Evolutionary conservation across 2,329 filamentous ascomycete genomes (phyloP), one percentile per base, ranked within the genome.

Genomic region (Apiospora malaysiana): DNA sequence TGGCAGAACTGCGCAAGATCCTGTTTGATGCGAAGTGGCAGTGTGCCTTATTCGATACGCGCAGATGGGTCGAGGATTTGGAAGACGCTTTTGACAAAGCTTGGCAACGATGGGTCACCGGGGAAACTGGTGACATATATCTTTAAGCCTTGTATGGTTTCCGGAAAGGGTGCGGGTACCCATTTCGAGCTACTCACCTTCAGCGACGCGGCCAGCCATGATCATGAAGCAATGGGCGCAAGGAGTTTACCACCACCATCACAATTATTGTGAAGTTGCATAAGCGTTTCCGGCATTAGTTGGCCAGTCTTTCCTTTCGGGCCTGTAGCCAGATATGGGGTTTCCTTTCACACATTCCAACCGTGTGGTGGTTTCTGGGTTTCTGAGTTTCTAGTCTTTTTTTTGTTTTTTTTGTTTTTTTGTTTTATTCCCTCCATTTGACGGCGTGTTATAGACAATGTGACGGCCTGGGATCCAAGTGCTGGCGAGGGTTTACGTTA

Each of bases 71-170:
- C 37, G 84, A 86, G 66, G 95, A 98, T 82, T 83, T 99, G 25
- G 96, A 99, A 83, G 87, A 89, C 72, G 95, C 94, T 16, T 99
- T 98, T 80, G 91, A 93, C 74, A 89, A 93, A 79, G 94, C 95
- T 23, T 99, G 96, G 96, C 87, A 87, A 76, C 89, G 90, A 78
- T 99, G 96, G 95, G 94, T 95, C 49, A 86, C 85, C 51, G 95
- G 94, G 16, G 89, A 94, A 81, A 91, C 93, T n/a, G 95, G 95
- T 10, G 96, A 99, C 84, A 97, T 99, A 75, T 96, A 94, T 86
- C 86, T 99, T 68, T 77, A 77, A 77, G 70, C 69, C 23, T 23
- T 51, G 32, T 56, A 21, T 12, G 25, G 42, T 8, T 42, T 23
- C 32, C 23, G 32, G 63, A 3, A 25, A 40, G 37, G 42, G 32